Percentiles rank a stretch among this genome's conserved stretches.
Conservation (phyloP, 169 alveolate genomes). For the Eimeria praecox region DNA sequence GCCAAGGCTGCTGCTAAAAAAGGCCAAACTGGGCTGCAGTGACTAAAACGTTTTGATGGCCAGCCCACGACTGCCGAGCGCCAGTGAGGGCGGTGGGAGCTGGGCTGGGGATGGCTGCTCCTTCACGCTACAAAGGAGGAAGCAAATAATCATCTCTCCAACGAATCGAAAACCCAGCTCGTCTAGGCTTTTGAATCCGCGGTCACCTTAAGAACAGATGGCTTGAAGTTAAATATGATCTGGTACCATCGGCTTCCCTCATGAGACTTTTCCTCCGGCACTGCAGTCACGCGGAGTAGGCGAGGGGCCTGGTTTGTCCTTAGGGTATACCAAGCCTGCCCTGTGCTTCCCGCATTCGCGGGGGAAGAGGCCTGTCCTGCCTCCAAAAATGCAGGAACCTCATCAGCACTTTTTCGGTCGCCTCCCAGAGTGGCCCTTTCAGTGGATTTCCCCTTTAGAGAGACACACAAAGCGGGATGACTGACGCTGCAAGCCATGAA, state of each 20-base stretch:
- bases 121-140: neutral
- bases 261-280: neutral
- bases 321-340: conserved; percentile 21
- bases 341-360: neutral
- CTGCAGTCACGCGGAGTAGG: conserved; percentile 60
- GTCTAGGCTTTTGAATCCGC: conserved; percentile 34
- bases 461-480: neutral
- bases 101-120: neutral
- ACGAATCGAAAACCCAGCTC: neutral
- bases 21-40: neutral
- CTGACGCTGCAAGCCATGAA: neutral
- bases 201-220: conserved; percentile 22
- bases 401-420: neutral
- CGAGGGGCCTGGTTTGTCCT: conserved; percentile 55
- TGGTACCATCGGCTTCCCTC: conserved; percentile 12
- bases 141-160: neutral
- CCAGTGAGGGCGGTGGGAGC: neutral
- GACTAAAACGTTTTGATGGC: neutral
- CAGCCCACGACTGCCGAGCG: neutral
- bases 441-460: neutral
- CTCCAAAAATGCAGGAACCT: neutral
- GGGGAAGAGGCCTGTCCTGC: neutral
- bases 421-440: neutral
- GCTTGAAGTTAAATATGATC: conserved; percentile 33
- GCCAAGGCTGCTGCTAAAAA: neutral